A percentile compares a stretch with the other conserved stretches of the same genome.
These are phyloP conservation scores for Paecilomyces sp. DNA, from an alignment of 2,329 filamentous ascomycete genomes.

Conservation along the genomic window DNA sequence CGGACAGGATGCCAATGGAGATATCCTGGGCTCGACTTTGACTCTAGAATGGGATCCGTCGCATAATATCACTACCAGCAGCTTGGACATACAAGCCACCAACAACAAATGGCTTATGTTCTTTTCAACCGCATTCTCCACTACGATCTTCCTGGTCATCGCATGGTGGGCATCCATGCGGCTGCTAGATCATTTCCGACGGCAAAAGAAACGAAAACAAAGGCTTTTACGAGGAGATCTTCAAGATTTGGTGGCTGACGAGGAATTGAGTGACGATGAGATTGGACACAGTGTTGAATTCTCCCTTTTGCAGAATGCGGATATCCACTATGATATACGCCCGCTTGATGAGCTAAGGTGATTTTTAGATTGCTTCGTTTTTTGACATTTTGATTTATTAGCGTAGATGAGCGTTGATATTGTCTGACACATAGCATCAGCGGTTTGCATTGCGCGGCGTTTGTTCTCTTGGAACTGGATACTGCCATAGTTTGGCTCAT, in stretches of 20 bases:
- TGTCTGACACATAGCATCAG: neutral
- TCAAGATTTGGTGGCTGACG: neutral
- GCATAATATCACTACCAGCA: neutral
- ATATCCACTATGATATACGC: neutral
- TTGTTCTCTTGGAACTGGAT: neutral
- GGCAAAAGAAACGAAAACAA: neutral
- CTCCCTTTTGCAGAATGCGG: neutral
- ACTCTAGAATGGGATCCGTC: constrained; percentile 14
- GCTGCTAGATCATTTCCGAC: neutral
- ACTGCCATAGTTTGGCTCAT: neutral
- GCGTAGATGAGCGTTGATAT: neutral
- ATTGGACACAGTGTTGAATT: neutral
- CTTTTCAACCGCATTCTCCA: neutral
- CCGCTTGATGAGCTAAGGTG: neutral
- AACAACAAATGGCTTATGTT: neutral
- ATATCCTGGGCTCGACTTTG: constrained; percentile 10
- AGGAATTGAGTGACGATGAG: neutral
- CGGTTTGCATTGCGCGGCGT: neutral
- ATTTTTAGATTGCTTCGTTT: neutral
- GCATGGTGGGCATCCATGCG: neutral
- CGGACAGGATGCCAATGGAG: constrained; percentile 14
- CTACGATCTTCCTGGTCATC: neutral
- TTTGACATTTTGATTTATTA: neutral
- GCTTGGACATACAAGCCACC: neutral
- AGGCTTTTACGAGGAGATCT: neutral